Conservation (phyloP, 148 eudicot species). For the Suaeda aralocaspica region DNA sequence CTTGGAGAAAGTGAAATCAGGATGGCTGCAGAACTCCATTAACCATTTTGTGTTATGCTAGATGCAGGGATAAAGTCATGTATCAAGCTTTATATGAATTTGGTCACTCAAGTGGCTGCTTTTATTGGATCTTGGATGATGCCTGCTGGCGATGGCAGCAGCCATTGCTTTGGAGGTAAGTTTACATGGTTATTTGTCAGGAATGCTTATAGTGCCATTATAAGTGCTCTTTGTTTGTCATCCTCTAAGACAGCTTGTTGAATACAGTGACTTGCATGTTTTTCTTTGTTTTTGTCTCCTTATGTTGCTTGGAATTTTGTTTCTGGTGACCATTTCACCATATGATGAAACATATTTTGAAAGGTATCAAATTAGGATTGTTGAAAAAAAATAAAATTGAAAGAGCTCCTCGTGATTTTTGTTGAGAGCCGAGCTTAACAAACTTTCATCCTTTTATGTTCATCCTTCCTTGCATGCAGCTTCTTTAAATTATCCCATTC, state of each 20-base stretch:
- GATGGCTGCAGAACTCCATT: not conserved
- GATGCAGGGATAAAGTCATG: not conserved
- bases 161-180: slow-evolving; percentile 10
- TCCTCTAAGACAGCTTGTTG: not conserved
- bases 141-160: not conserved
- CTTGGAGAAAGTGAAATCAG: not conserved
- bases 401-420: not conserved
- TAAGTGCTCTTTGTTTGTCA: not conserved
- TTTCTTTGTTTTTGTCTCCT: not conserved
- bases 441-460: not conserved
- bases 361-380: not conserved
- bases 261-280: not conserved
- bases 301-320: not conserved
- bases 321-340: not conserved
- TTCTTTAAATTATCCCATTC: too few species aligned
- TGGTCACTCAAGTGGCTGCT: slow-evolving; percentile 7
- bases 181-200: not conserved
- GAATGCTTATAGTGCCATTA: not conserved
- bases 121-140: not conserved
- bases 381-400: not conserved
- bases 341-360: not conserved
- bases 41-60: not conserved
- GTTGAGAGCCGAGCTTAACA: not conserved
- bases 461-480: not conserved
- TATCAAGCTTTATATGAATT: not conserved